Evolutionary conservation across 352 stramenopile species (phyloP), one percentile per base, ranked within the genome.

Genomic region (Phytophthora sojae): DNA sequence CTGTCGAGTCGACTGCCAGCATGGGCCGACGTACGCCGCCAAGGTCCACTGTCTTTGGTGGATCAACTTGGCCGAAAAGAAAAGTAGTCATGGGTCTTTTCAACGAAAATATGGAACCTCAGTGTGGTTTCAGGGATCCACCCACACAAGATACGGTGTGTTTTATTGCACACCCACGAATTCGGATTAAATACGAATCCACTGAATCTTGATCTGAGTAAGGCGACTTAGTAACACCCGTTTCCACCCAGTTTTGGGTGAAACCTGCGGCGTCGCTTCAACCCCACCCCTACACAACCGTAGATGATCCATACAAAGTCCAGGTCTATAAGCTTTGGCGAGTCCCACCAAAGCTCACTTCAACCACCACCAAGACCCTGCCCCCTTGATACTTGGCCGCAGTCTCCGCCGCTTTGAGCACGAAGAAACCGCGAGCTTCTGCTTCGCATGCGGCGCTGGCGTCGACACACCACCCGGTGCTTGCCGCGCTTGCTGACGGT

Each of bases 231-330:
- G 45, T 52, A n/a, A 49, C 14, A 52, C 1, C 45, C 19, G 15
- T 45, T 70, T 57, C 23, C 32, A 42, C 59, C 54, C 49, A 3
- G 14, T 17, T 14, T 6, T 58, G 53, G 49, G 54, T 64, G 66
- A 42, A 69, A 56, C 14, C 29, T n/a, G 17, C 2, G 17, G 12
- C 14, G 57, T 17, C 51, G n/a, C 61, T 81, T 78, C 74, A 81
- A 78, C 74, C 74, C 49, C 42, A 75, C 29, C 60, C 73, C 69
- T 80, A 78, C 74, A 82, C 75, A 69, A 61, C 64, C 61, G 26
- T 39, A 67, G 51, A 71, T 60, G 69, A 63, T 67, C 56, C 50
- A 55, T 68, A 67, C 65, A 67, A 67, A 72, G 35, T 17, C 50
- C 64, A 44, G 64, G 35, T 70, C 39, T 52, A 71, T n/a, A 21